Evolutionary conservation across 73 alveolate genomes (phyloP).

Genomic region (Halteria grandinella): DNA sequence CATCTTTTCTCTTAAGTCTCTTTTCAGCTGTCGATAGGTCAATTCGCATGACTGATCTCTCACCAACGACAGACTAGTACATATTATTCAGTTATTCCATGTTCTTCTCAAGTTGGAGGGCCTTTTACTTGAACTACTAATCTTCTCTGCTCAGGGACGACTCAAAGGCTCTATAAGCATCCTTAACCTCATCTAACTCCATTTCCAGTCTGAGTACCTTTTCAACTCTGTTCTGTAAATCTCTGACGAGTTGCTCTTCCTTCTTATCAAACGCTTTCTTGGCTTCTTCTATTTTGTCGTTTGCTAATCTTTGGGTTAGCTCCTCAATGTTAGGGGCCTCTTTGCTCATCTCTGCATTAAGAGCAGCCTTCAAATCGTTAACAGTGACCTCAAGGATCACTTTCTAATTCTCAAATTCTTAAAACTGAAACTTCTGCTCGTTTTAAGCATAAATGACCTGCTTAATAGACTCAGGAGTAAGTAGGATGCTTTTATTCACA

Average conservation of each 20-base stretch:
- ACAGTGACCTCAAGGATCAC: background rate
- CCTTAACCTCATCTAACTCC: slow-evolving; percentile 68
- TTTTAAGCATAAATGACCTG: background rate
- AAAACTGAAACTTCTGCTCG: background rate
- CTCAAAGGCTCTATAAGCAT: slow-evolving; percentile 64
- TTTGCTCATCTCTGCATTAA: slow-evolving; percentile 4
- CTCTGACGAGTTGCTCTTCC: slow-evolving; percentile 45
- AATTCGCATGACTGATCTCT: slow-evolving; percentile 83
- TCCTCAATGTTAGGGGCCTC: slow-evolving; percentile 47
- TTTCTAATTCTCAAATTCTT: background rate
- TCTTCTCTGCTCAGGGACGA: slow-evolving; percentile 73
- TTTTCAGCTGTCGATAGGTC: slow-evolving; percentile 84
- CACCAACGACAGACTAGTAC: slow-evolving; percentile 86
- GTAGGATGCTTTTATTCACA: background rate
- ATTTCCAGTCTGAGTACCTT: slow-evolving; percentile 67
- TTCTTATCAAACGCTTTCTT: slow-evolving; percentile 55
- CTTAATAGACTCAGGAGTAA: background rate
- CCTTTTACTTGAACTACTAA: slow-evolving; percentile 74
- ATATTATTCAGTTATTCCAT: slow-evolving; percentile 82
- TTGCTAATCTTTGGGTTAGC: slow-evolving; percentile 35
- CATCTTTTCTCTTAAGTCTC: slow-evolving; percentile 81
- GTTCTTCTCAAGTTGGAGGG: slow-evolving; percentile 77
- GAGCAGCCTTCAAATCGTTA: background rate
- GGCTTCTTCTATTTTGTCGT: slow-evolving; percentile 39
- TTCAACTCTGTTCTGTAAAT: slow-evolving; percentile 66